phyloP scores from a whole-genome alignment of 371 early-diverging fungal genomes.

The Rhizopus arrhizus region DNA sequence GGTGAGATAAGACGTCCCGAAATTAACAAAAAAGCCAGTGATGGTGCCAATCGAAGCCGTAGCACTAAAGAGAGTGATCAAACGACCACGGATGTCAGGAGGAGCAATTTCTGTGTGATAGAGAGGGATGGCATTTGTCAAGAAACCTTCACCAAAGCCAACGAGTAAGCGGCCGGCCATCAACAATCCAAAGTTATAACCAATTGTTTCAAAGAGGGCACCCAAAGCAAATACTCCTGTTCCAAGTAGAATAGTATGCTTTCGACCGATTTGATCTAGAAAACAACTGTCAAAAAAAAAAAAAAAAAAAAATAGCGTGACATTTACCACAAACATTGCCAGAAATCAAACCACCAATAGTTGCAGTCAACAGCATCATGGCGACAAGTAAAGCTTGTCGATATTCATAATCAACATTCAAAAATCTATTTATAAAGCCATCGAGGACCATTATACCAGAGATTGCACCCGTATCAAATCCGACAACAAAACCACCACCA shows the following conservation, averaged over 20 bases:
- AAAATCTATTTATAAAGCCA: slow-evolving; percentile 25
- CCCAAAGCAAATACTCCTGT: slow-evolving; percentile 43
- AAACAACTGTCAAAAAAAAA: background rate
- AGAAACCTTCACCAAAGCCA: slow-evolving; percentile 50
- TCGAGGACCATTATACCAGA: slow-evolving; percentile 23
- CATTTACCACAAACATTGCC: slow-evolving; percentile 43
- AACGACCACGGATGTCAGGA: slow-evolving; percentile 59
- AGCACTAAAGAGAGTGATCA: slow-evolving; percentile 46
- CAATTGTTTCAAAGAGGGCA: slow-evolving; percentile 47
- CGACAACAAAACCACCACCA: slow-evolving; percentile 27
- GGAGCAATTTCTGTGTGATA: slow-evolving; percentile 74
- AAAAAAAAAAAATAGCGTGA: background rate
- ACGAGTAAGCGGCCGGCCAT: slow-evolving; percentile 43
- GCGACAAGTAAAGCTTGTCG: slow-evolving; percentile 46
- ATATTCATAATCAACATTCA: slow-evolving; percentile 39
- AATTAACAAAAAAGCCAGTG: slow-evolving; percentile 50
- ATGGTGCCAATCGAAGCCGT: slow-evolving; percentile 46
- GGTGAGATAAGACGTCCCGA: slow-evolving; percentile 46
- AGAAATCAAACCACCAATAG: slow-evolving; percentile 45
- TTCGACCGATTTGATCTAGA: slow-evolving; percentile 48
- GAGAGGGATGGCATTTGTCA: slow-evolving; percentile 44
- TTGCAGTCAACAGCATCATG: slow-evolving; percentile 48
- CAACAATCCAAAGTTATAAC: slow-evolving; percentile 42
- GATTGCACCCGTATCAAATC: slow-evolving; percentile 26
- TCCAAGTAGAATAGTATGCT: slow-evolving; percentile 42